Percentiles rank a stretch among this genome's conserved stretches.
Evolutionary conservation across 345 rosid genomes (phyloP).

Genomic region (Acer campestre): DNA sequence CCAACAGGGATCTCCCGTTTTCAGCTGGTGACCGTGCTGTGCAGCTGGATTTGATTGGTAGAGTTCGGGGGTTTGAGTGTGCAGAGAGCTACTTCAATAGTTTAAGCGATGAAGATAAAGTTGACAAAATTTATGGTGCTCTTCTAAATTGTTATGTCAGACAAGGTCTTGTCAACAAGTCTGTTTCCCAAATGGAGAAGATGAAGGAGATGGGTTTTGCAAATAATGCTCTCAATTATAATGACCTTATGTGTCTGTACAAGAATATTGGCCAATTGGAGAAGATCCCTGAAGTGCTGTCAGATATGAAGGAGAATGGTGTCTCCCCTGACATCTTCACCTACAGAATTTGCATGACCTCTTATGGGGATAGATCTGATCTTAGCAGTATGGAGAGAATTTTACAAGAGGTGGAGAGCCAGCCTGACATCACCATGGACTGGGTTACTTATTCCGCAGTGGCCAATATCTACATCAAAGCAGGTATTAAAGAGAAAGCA

Average conservation of each 20-base stretch:
- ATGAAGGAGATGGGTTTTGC: constrained; percentile 45
- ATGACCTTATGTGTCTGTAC: constrained; percentile 44
- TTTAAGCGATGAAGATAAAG: constrained; percentile 33
- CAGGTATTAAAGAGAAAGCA: constrained; percentile 36
- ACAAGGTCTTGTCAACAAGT: constrained; percentile 41
- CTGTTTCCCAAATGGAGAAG: constrained; percentile 40
- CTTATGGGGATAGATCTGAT: constrained; percentile 40
- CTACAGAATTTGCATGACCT: constrained; percentile 45
- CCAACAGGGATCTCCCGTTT: constrained; percentile 18
- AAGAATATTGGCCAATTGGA: constrained; percentile 30
- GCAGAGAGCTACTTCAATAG: constrained; percentile 43
- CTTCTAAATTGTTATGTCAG: constrained; percentile 50
- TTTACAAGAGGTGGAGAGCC: constrained; percentile 40
- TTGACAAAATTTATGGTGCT: constrained; percentile 43
- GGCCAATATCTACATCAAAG: constrained; percentile 40
- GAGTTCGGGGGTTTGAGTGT: constrained; percentile 38
- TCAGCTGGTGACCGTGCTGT: constrained; percentile 37
- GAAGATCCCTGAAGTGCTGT: constrained; percentile 39
- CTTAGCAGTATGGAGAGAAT: constrained; percentile 36
- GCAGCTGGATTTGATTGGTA: constrained; percentile 50
- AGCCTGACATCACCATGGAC: constrained; percentile 37
- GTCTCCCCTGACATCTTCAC: constrained; percentile 41
- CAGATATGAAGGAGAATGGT: constrained; percentile 45
- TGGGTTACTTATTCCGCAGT: constrained; percentile 42
- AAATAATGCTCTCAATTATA: constrained; percentile 32